These are phyloP conservation scores for Paraphaeosphaeria minitans DNA, from an alignment of 2,329 filamentous ascomycete species.

Conservation along the genomic window DNA sequence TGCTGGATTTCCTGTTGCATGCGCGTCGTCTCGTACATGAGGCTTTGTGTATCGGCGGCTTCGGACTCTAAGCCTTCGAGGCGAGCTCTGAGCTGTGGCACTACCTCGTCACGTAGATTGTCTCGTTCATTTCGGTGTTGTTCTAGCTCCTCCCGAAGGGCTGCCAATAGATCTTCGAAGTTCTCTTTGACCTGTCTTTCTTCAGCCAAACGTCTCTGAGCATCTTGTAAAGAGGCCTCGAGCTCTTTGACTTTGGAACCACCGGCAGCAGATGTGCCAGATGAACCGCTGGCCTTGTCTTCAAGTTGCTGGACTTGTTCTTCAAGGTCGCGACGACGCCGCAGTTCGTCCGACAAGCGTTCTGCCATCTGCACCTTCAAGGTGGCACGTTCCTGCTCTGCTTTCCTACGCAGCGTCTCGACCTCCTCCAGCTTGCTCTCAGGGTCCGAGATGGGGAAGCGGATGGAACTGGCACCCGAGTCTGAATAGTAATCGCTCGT, in stretches of 20 bases:
- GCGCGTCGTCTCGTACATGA: constrained; percentile 79
- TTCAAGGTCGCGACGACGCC: constrained; percentile 76
- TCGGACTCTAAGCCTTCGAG: constrained; percentile 80
- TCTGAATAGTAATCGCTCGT: constrained; percentile 99
- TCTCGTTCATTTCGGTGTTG: constrained; percentile 86
- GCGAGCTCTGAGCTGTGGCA: constrained; percentile 76
- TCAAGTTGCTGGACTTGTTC: constrained; percentile 83
- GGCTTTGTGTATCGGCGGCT: constrained; percentile 71
- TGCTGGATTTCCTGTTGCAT: constrained; percentile 76
- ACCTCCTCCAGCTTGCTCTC: constrained; percentile 70
- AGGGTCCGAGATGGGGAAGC: constrained; percentile 69
- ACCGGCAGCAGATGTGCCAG: constrained; percentile 30
- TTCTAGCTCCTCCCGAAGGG: constrained; percentile 80
- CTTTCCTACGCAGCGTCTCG: constrained; percentile 78
- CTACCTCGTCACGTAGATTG: constrained; percentile 85
- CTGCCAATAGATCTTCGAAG: constrained; percentile 88
- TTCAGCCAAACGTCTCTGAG: constrained; percentile 79
- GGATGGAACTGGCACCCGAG: constrained; percentile 84
- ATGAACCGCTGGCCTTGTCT: constrained; percentile 63
- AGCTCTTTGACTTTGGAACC: constrained; percentile 72
- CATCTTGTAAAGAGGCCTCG: constrained; percentile 79
- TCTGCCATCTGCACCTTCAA: constrained; percentile 82
- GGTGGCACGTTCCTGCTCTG: constrained; percentile 89
- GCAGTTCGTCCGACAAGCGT: constrained; percentile 85
- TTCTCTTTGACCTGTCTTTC: constrained; percentile 89